Conservation (phyloP, 176 grass and related monocot genomes). For the Thalia dealbata region DNA sequence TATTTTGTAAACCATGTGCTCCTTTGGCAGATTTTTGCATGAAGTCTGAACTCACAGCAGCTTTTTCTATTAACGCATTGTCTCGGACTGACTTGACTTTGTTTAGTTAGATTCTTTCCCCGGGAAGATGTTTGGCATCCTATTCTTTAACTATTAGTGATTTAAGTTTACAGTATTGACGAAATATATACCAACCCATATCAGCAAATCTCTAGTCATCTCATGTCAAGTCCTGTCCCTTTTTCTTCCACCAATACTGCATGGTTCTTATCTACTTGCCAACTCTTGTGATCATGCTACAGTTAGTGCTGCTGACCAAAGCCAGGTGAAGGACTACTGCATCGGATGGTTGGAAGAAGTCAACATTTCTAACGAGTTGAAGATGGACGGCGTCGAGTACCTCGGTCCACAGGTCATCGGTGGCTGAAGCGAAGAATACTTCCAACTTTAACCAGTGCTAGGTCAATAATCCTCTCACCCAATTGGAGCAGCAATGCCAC, state of each 20-base stretch:
- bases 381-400: slow-evolving; percentile 49
- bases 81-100: not conserved
- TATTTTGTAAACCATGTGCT: not conserved
- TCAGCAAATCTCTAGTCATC: no score
- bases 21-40: not conserved
- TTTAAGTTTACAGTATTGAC: no score
- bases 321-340: not conserved
- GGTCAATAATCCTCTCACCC: not conserved
- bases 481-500: not conserved
- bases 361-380: slow-evolving; percentile 36
- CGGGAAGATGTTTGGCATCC: no score
- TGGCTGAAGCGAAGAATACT: slow-evolving; percentile 7
- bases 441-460: not conserved
- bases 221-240: no score
- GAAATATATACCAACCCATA: no score
- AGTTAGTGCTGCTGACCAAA: slow-evolving; percentile 3
- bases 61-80: not conserved
- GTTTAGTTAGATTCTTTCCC: no score
- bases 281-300: not conserved
- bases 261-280: not conserved
- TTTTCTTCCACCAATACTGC: no score
- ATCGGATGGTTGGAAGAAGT: slow-evolving; percentile 71
- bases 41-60: not conserved
- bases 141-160: no score
- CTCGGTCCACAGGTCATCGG: slow-evolving; percentile 55